Base-by-base conservation (phyloP, 73 alveolate species). In the Stentor roeselii region DNA sequence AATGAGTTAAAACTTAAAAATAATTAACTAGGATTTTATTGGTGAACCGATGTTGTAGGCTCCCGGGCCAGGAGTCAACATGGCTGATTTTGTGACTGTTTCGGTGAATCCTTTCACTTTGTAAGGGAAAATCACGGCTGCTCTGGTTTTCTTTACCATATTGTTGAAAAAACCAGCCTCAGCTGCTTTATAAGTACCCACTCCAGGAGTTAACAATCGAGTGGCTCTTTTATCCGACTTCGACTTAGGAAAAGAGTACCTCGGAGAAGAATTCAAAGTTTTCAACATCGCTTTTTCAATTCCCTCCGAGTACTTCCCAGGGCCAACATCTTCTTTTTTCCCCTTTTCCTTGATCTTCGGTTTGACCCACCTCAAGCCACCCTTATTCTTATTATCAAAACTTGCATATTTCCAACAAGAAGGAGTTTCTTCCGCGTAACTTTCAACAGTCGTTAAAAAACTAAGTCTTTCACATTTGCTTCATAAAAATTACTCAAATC, bases 31-130 rank as follows among this genome's bases (percentile, higher is more conserved):
- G n/a, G n/a, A n/a, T n/a, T n/a, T n/a, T n/a, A n/a, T n/a, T n/a
- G n/a, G n/a, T n/a, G n/a, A n/a, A n/a, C n/a, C n/a, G n/a, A 50
- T 50, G 67, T 50, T 50, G 21, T 50, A 50, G 67, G 67, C 67
- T 50, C 67, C 67, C 6, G 67, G 67, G 6, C 67, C 67, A 50
- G 67, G 67, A 50, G 67, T 50, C 21, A 11, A 11, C 21, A 21
- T 21, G 21, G 67, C 67, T 11, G 6, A 11, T 21, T 50, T 50
- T 50, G 67, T 50, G 67, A 50, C 67, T 11, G 67, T 50, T 11
- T 50, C 67, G 30, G 67, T 50, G 67, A 50, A 50, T 11, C 30
- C 6, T 21, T 50, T 50, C 30, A 50, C 30, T 21, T 50, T 50
- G 21, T 50, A 50, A 50, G 67, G 67, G 6, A 50, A 50, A 50